Percentiles rank a stretch among this genome's conserved stretches.
Conservation (phyloP, 2,329 filamentous ascomycete genomes). For the Exophiala sp. region DNA sequence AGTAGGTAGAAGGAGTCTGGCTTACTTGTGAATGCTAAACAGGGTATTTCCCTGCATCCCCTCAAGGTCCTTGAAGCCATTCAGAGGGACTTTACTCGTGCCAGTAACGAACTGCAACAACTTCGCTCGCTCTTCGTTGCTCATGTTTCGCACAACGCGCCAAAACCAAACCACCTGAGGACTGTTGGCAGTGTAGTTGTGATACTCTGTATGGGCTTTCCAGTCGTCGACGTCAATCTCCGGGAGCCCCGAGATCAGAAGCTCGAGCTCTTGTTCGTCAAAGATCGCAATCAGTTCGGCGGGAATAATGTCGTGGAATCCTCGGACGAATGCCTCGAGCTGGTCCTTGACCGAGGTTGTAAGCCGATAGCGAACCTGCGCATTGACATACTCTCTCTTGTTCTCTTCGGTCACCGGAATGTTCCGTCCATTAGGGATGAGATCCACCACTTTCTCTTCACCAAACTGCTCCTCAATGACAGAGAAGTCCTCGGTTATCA, state of each 20-base stretch:
- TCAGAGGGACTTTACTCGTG: slow-evolving; percentile 95
- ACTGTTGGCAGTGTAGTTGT: slow-evolving; percentile 91
- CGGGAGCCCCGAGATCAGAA: slow-evolving; percentile 91
- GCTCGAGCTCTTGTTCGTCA: slow-evolving; percentile 94
- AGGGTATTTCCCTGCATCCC: slow-evolving; percentile 98
- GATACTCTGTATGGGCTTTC: slow-evolving; percentile 98
- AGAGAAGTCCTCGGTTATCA: slow-evolving; percentile 93
- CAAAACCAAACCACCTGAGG: slow-evolving; percentile 99
- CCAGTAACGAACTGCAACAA: slow-evolving; percentile 96
- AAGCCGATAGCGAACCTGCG: slow-evolving; percentile 90
- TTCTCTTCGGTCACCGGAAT: slow-evolving; percentile 95
- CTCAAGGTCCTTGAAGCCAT: slow-evolving; percentile 97
- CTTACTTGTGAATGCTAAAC: slow-evolving; percentile 87
- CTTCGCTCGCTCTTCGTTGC: slow-evolving; percentile 98
- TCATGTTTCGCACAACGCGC: slow-evolving; percentile 92
- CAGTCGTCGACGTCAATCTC: slow-evolving; percentile 98
- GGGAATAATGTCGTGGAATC: slow-evolving; percentile 97
- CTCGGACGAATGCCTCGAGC: slow-evolving; percentile 83
- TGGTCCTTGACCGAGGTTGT: slow-evolving; percentile 89
- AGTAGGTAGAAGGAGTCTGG: neutral
- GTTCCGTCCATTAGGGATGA: slow-evolving; percentile 81
- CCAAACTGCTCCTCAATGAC: slow-evolving; percentile 93
- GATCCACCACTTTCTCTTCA: slow-evolving; percentile 76
- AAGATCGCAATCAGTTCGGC: slow-evolving; percentile 93
- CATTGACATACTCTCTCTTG: slow-evolving; percentile 93